Conservation (phyloP, 352 stramenopile genomes). For the Globisporangium viniferum region DNA sequence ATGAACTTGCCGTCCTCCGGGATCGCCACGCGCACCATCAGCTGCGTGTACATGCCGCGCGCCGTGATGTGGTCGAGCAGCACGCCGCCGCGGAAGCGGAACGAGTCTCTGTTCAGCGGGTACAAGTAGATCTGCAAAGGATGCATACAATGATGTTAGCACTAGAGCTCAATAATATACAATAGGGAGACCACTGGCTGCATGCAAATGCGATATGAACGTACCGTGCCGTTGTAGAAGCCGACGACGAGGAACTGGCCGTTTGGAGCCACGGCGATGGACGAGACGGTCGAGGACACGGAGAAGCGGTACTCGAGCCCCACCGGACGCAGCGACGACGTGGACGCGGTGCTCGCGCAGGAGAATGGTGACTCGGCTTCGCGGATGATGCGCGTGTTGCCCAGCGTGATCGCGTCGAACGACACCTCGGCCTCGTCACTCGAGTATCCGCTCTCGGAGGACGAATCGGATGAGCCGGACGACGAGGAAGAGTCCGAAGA, state of each 20-base stretch:
- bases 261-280: conserved; percentile 65
- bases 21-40: conserved; percentile 75
- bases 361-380: conserved; percentile 46
- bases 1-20: conserved; percentile 81
- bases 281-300: conserved; percentile 69
- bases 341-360: conserved; percentile 31
- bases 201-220: neutral
- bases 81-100: conserved; percentile 67
- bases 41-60: conserved; percentile 79
- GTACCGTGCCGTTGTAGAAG: conserved; percentile 73
- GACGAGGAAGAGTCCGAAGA: conserved; percentile 28
- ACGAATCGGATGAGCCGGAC: conserved; percentile 24
- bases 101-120: conserved; percentile 54
- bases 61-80: conserved; percentile 80
- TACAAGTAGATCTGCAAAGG: conserved; percentile 47
- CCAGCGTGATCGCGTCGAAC: conserved; percentile 62
- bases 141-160: neutral
- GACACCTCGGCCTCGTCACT: conserved; percentile 62
- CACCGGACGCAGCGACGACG: conserved; percentile 23
- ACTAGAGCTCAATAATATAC: neutral
- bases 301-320: conserved; percentile 64
- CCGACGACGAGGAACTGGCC: conserved; percentile 75
- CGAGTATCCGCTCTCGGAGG: conserved; percentile 25
- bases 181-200: neutral
- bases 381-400: conserved; percentile 54